A percentile compares a stretch with the other conserved stretches of the same genome.
Conservation (phyloP, 305 asterid species). For the Fraxinus velutina region DNA sequence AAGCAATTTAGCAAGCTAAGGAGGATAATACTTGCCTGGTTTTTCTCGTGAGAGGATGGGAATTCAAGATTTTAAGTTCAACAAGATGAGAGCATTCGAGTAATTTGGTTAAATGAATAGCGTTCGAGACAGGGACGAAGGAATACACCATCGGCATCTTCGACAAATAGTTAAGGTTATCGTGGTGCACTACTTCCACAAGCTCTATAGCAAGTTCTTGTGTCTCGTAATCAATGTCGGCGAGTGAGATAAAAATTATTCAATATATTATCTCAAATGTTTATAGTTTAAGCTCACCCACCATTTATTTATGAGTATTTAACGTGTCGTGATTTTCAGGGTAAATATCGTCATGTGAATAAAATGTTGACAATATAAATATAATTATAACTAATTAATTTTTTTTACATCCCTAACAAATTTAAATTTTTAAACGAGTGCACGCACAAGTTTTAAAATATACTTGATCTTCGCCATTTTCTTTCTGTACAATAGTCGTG, state of each 20-base stretch:
- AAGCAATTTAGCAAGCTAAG: background rate
- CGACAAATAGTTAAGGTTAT: background rate
- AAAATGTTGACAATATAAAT: background rate
- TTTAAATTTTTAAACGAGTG: background rate
- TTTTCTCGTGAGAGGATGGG: background rate
- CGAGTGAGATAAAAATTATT: background rate
- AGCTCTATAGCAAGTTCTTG: background rate
- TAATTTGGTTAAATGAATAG: background rate
- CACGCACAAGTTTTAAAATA: background rate
- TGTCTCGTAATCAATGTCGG: background rate
- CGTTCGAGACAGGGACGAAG: background rate
- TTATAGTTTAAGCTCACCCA: background rate
- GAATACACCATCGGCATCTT: background rate
- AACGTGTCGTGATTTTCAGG: background rate
- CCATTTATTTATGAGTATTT: background rate
- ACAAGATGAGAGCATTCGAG: background rate
- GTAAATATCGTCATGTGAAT: background rate
- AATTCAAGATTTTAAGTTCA: background rate
- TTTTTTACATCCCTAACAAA: background rate
- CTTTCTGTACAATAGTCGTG: background rate
- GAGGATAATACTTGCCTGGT: background rate
- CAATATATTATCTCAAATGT: background rate
- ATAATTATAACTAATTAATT: background rate
- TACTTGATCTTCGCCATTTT: background rate
- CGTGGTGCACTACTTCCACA: background rate